Evolutionary conservation across 805 yeast genomes (phyloP), one percentile per base, ranked within the genome.

Genomic region (Grigorovia humatica): DNA sequence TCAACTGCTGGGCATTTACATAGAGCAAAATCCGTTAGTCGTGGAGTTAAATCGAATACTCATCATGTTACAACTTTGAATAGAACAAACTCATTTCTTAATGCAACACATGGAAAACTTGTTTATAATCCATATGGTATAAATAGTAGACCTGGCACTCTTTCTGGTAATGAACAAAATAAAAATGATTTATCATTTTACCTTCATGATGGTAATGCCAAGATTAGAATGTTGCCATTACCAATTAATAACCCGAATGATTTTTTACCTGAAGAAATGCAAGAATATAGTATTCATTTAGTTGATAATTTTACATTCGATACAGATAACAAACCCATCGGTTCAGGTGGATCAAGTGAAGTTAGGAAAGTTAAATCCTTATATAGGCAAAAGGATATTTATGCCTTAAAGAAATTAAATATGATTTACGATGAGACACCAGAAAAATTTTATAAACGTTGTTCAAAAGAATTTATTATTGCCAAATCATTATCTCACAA

Each of bases 331-430:
- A 74, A 75, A 48, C 77, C 76, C 46, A 64, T 85, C 46, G 93
- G 90, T 1, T 79, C 78, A 50, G 93, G 95, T 47, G 93, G 90
- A 2, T 79, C 86, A 1, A 79, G 88, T 8, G 77, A 78, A 50
- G 89, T 85, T 19, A 71, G 83, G 51, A 76, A 77, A 51, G 67
- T 77, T 3, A 69, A 70, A 51, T 64, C 69, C 13, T 65, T 69
- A 29, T 61, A 66, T 29, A 59, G 57, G 45, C 63, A 66, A 20
- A 73, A 73, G 51, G 73, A 74, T 52, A 56, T 74, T n/a, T 83
- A 68, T 65, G 91, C 91, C 0, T 70, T 85, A 61, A 85, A 85
- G 66, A 79, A 79, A 61, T 80, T 85, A 59, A 71, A 76, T 11
- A 66, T 84, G 48, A 76, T 85, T 52, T 66, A 76, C 44, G 76